Conservation (phyloP, 1,139 yeast species). For the Yamadazyma trypodendri region DNA sequence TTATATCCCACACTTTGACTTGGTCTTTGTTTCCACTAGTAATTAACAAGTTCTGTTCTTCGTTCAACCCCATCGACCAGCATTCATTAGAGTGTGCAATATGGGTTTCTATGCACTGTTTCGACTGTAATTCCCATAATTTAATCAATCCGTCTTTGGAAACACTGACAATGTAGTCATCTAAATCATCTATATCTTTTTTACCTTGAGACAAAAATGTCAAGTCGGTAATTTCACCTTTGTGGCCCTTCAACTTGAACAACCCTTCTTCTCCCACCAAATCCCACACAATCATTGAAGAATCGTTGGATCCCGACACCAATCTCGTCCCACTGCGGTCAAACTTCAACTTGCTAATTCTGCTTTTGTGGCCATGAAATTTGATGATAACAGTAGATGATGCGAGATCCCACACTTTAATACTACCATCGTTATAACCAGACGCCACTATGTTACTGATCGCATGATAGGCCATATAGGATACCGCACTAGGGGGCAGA, state of each 20-base stretch:
- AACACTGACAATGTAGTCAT: slow-evolving; percentile 70
- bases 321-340: slow-evolving; percentile 82
- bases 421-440: slow-evolving; percentile 86
- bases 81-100: slow-evolving; percentile 92
- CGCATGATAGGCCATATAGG: slow-evolving; percentile 57
- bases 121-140: slow-evolving; percentile 87
- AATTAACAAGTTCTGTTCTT: slow-evolving; percentile 42
- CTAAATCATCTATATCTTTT: slow-evolving; percentile 48
- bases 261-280: slow-evolving; percentile 89
- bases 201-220: slow-evolving; percentile 42
- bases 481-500: slow-evolving; percentile 62
- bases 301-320: slow-evolving; percentile 83
- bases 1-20: slow-evolving; percentile 76
- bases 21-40: slow-evolving; percentile 83
- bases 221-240: slow-evolving; percentile 81
- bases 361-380: slow-evolving; percentile 85
- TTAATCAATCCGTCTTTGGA: slow-evolving; percentile 90
- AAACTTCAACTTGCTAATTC: slow-evolving; percentile 65
- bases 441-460: slow-evolving; percentile 75
- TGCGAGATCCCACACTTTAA: slow-evolving; percentile 89
- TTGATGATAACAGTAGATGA: slow-evolving; percentile 74
- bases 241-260: slow-evolving; percentile 83
- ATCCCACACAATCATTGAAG: slow-evolving; percentile 90
- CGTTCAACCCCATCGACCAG: slow-evolving; percentile 69
- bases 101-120: slow-evolving; percentile 92